Conservation (phyloP, 192 early-diverging fungal species). For the Borealophlyctis nickersoniae region DNA sequence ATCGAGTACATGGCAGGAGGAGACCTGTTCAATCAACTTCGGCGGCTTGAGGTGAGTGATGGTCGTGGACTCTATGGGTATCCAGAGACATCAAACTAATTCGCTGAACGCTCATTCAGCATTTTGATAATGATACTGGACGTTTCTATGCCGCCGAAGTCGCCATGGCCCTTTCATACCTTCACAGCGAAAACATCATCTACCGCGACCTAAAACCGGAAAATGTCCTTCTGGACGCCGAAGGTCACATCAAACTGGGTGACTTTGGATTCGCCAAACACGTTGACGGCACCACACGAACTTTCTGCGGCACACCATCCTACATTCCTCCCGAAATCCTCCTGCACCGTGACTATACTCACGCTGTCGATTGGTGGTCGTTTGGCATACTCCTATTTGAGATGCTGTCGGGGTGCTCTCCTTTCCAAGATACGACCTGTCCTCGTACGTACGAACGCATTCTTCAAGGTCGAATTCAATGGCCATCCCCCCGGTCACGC, state of each 20-base stretch:
- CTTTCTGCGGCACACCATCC: constrained; percentile 86
- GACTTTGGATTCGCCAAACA: constrained; percentile 77
- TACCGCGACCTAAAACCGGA: constrained; percentile 43
- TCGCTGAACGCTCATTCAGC: constrained; percentile 17
- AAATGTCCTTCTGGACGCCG: constrained; percentile 68
- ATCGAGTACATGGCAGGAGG: constrained; percentile 56
- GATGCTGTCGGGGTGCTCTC: constrained; percentile 39
- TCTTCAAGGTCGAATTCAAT: constrained; percentile 40
- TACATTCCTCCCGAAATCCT: constrained; percentile 53
- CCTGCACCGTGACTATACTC: constrained; percentile 76
- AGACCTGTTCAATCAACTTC: constrained; percentile 80
- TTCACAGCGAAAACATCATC: constrained; percentile 39
- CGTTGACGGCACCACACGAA: constrained; percentile 54
- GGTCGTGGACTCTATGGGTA: background rate
- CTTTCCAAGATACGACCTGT: constrained; percentile 41
- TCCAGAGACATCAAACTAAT: constrained; percentile 6
- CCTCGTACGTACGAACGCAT: constrained; percentile 48
- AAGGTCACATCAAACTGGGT: constrained; percentile 71
- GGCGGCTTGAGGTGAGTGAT: constrained; percentile 24
- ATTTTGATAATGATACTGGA: constrained; percentile 57
- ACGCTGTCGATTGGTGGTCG: constrained; percentile 96
- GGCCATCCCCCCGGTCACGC: constrained; percentile 29
- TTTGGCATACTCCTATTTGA: constrained; percentile 84
- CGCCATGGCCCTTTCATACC: constrained; percentile 33
- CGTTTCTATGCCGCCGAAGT: constrained; percentile 49